Evolutionary conservation across 2,329 filamentous ascomycete species (phyloP).

Genomic region (Cladobotryum protrusum): DNA sequence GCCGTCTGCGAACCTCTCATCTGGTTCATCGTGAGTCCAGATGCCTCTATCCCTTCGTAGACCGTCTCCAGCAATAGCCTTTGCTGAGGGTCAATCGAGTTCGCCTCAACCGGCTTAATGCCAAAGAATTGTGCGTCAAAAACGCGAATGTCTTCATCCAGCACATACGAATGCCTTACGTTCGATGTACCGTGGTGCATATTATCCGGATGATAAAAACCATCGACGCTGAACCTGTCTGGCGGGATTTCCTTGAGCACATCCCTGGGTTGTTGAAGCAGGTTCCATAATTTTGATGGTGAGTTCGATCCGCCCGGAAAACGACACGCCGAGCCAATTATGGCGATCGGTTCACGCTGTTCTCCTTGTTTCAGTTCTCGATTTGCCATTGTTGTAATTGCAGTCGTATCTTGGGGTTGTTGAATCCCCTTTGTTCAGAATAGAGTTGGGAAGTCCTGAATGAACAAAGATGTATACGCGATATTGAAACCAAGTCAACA

Average conservation of each 20-base stretch:
- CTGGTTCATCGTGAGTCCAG: conserved; percentile 17
- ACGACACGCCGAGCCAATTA: conserved; percentile 19
- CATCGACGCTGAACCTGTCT: conserved; percentile 16
- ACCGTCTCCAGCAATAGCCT: conserved; percentile 30
- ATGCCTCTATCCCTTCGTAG: conserved; percentile 35
- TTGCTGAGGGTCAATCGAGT: conserved; percentile 15
- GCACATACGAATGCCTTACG: conserved; percentile 24
- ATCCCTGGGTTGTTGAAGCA: conserved; percentile 15
- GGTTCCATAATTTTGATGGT: conserved; percentile 16
- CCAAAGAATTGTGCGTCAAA: conserved; percentile 33
- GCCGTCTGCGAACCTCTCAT: conserved; percentile 25
- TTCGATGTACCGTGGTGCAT: conserved; percentile 23
- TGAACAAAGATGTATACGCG: no score
- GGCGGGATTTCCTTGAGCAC: conserved; percentile 12
- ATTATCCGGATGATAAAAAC: conserved; percentile 18
- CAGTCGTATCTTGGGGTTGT: no score
- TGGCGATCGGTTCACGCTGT: conserved; percentile 17
- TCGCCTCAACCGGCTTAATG: conserved; percentile 9
- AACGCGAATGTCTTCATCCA: conserved; percentile 28
- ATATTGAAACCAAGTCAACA: no score
- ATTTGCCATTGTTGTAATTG: no score
- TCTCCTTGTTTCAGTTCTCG: no score
- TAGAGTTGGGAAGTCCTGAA: no score
- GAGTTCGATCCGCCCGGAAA: conserved; percentile 16
- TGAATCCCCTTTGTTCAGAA: no score